phyloP scores from a whole-genome alignment of 371 early-diverging fungal species.

The Syncephalastrum sp. region DNA sequence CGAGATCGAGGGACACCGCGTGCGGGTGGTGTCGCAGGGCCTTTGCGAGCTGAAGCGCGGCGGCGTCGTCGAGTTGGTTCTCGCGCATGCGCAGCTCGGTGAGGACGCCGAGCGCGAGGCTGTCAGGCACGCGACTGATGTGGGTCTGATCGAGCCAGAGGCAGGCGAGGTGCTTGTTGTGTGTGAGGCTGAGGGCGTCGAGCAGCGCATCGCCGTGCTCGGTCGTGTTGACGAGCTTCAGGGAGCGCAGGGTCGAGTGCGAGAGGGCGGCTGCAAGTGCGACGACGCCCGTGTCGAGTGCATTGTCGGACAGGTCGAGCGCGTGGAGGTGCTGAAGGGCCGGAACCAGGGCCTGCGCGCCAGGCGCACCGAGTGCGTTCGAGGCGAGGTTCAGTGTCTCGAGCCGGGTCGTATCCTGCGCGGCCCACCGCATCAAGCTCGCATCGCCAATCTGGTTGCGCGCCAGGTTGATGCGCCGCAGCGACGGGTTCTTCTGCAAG shows the following conservation, averaged over 20 bases:
- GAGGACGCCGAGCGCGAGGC: constrained; percentile 20
- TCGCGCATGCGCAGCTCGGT: constrained; percentile 46
- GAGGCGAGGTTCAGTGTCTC: constrained; percentile 42
- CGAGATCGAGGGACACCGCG: constrained; percentile 41
- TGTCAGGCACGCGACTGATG: constrained; percentile 35
- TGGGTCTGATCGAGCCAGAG: constrained; percentile 54
- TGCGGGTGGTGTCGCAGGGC: constrained; percentile 13
- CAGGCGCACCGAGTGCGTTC: constrained; percentile 38
- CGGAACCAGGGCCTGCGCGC: constrained; percentile 33
- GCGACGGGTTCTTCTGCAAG: constrained; percentile 25
- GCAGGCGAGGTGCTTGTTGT: constrained; percentile 33
- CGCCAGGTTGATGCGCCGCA: constrained; percentile 45
- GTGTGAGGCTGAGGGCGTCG: constrained; percentile 29
- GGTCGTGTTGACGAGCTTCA: constrained; percentile 21
- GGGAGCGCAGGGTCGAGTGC: constrained; percentile 30
- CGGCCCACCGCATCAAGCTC: not conserved
- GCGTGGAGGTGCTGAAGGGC: constrained; percentile 28
- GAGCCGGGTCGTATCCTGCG: constrained; percentile 12
- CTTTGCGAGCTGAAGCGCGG: constrained; percentile 34
- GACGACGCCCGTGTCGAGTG: constrained; percentile 46
- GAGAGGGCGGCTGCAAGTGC: constrained; percentile 35
- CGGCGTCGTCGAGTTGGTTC: constrained; percentile 55
- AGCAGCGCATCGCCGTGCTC: constrained; percentile 48
- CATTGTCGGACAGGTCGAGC: constrained; percentile 57
- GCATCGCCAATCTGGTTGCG: constrained; percentile 50